Conservation (phyloP, 805 yeast species). For the Wickerhamomyces pijperi region DNA sequence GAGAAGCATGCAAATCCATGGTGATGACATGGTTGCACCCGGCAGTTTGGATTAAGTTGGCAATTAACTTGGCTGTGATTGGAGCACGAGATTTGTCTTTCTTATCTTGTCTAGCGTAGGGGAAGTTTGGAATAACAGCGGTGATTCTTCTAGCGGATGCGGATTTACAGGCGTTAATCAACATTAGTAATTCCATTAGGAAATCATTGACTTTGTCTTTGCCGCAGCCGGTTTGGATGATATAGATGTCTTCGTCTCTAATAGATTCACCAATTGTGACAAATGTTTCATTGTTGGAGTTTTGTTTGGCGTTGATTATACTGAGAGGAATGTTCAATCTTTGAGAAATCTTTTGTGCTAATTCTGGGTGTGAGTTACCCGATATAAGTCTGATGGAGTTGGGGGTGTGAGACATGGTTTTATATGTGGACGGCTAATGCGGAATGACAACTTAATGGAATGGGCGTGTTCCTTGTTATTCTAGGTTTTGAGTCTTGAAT, state of each 20-base stretch:
- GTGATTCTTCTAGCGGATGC: constrained; percentile 93
- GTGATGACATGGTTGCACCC: constrained; percentile 95
- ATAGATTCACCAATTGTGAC: constrained; percentile 81
- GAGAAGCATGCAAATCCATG: constrained; percentile 95
- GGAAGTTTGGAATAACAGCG: constrained; percentile 91
- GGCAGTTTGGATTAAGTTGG: constrained; percentile 83
- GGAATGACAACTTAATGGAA: no score
- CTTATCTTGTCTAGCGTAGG: constrained; percentile 95
- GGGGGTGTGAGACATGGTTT: constrained; percentile 6
- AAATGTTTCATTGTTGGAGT: constrained; percentile 81
- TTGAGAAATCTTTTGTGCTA: neutral
- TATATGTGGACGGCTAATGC: no score
- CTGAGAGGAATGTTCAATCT: constrained; percentile 58
- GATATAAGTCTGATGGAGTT: constrained; percentile 48
- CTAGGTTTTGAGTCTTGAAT: no score
- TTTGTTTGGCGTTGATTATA: constrained; percentile 72
- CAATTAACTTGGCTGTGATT: constrained; percentile 88
- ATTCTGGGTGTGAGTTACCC: neutral
- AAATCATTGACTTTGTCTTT: constrained; percentile 66
- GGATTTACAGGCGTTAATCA: constrained; percentile 90
- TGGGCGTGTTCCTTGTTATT: no score
- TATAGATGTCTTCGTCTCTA: constrained; percentile 83
- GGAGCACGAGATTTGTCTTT: constrained; percentile 96
- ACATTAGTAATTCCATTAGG: constrained; percentile 76
- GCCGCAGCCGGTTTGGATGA: constrained; percentile 79